Base-by-base conservation (phyloP, 805 yeast genomes). In the Wickerhamomyces subpelliculosus region DNA sequence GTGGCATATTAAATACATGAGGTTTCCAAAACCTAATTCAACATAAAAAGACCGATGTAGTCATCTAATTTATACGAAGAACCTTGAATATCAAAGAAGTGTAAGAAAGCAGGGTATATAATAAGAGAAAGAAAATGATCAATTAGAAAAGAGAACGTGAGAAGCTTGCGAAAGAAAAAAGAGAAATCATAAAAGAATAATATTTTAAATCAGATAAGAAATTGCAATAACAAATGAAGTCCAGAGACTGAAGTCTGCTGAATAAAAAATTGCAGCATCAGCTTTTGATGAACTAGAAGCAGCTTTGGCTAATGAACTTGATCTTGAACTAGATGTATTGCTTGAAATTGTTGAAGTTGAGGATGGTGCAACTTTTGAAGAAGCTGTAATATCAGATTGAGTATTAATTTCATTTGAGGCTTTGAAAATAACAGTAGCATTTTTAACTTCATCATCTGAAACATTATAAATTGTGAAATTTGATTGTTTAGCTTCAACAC, bases 391-490 rank as follows among this genome's bases (percentile, higher is more conserved):
- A 17, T 41, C 42, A 14, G 60, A 43, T 35, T 66, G 51, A 8
- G 60, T 36, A 26, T 73, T 69, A 39, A 67, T 47, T 26, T 58
- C 53, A 45, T 70, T 61, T 1, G 55, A 55, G 8, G 59, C 48
- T 23, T 49, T 51, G 39, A 69, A 64, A 3, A 58, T 45, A n/a
- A 70, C 65, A 8, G 64, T 58, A 4, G 72, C 63, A 39, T 52
- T 49, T 8, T 57, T 38, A 25, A 68, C 47, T 20, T 43, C 55
- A 12, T 53, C 46, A 31, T 64, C 70, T 22, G 60, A 48, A 13
- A 57, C 44, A 41, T 70, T 65, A 30, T 44, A 49, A 25, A 73
- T 60, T 4, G 67, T 55, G 47, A 65, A 70, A 35, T 64, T 66
- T 4, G 72, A 59, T 10, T 58, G 44, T 39, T 54, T 62, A 2